phyloP scores from a whole-genome alignment of 768 basidiomycete species.

The Suillus cothurnatus region DNA sequence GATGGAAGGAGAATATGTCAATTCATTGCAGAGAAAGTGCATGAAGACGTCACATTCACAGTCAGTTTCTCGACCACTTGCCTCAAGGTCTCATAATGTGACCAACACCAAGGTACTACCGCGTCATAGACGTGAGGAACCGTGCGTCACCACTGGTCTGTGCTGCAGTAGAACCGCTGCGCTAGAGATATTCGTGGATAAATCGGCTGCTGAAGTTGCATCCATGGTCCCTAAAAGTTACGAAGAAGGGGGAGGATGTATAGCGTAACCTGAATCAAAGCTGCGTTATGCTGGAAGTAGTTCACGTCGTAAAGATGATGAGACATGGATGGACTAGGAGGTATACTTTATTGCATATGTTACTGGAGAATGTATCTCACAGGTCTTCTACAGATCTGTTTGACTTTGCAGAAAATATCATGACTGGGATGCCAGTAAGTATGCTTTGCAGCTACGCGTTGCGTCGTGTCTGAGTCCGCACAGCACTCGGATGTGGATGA shows the following conservation, averaged over 20 bases:
- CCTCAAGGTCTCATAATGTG: too few relatives aligned
- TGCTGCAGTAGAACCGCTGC: slow-evolving; percentile 27
- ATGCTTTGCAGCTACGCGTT: neutral
- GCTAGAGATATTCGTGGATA: slow-evolving; percentile 36
- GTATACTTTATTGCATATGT: slow-evolving; percentile 41
- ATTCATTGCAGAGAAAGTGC: slow-evolving; percentile 41
- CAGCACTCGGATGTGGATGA: neutral
- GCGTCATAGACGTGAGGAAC: neutral
- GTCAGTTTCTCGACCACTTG: neutral
- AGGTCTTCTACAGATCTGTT: slow-evolving; percentile 47
- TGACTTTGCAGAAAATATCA: slow-evolving; percentile 44
- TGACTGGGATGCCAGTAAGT: neutral
- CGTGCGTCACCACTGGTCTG: neutral
- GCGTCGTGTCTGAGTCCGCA: neutral
- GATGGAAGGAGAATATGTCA: slow-evolving; percentile 11
- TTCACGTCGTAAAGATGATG: slow-evolving; percentile 48
- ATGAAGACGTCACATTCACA: slow-evolving; percentile 47
- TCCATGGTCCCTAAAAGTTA: slow-evolving; percentile 31
- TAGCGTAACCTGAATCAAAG: slow-evolving; percentile 82
- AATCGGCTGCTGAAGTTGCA: slow-evolving; percentile 14
- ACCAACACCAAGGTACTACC: neutral
- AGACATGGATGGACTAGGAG: slow-evolving; percentile 85
- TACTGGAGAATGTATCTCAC: slow-evolving; percentile 2
- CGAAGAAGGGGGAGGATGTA: slow-evolving; percentile 73
- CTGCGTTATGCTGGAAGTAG: slow-evolving; percentile 55